Conservation (phyloP, 2,329 filamentous ascomycete genomes). For the Leptographium radiaticola region DNA sequence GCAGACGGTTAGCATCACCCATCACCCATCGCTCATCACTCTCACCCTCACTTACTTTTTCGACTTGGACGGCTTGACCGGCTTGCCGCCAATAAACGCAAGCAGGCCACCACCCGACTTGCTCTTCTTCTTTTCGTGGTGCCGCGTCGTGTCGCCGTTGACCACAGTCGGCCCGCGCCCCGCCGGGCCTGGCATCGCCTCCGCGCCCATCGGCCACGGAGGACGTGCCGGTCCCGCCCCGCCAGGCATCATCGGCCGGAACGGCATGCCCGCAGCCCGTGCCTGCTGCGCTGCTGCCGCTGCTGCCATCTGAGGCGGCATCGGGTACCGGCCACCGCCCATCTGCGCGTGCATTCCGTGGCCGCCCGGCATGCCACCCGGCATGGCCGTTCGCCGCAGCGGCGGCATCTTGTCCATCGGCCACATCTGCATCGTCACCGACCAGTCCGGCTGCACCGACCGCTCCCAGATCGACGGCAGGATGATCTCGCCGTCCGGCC, state of each 20-base stretch:
- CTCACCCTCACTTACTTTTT: slow-evolving; percentile 12
- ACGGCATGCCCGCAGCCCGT: background rate
- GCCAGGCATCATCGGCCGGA: background rate
- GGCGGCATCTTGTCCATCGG: slow-evolving; percentile 33
- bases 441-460: slow-evolving; percentile 66
- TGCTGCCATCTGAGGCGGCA: background rate
- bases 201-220: background rate
- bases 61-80: slow-evolving; percentile 7
- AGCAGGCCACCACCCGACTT: slow-evolving; percentile 1
- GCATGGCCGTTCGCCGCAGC: slow-evolving; percentile 4
- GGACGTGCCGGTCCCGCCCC: background rate
- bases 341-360: background rate
- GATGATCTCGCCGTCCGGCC: slow-evolving; percentile 71
- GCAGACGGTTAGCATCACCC: background rate
- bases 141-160: slow-evolving; percentile 4
- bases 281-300: background rate
- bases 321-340: background rate
- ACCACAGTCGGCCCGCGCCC: slow-evolving; percentile 4
- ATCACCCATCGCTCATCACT: background rate
- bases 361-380: background rate
- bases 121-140: slow-evolving; percentile 10
- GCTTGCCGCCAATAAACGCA: slow-evolving; percentile 10
- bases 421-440: slow-evolving; percentile 47
- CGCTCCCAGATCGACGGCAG: slow-evolving; percentile 72
- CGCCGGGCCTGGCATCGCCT: background rate